Conservation (phyloP, 2,329 filamentous ascomycete species). For the Cladosporium sp. region DNA sequence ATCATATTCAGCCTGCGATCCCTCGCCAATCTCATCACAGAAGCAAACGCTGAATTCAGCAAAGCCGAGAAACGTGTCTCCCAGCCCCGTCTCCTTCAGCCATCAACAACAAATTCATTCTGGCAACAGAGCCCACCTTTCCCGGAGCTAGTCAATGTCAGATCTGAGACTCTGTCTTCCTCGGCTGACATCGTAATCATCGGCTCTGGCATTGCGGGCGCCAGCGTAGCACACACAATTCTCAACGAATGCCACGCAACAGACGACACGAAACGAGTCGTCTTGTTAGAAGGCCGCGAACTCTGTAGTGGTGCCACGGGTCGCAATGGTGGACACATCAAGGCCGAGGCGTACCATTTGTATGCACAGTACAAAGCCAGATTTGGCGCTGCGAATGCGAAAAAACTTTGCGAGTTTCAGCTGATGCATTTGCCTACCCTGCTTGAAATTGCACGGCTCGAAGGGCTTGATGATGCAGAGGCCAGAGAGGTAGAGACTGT, state of each 20-base stretch:
- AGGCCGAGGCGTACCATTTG: not conserved
- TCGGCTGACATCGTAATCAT: not conserved
- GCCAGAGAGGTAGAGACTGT: not conserved
- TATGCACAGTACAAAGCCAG: too few species aligned
- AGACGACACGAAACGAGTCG: too few species aligned
- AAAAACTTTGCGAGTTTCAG: too few species aligned
- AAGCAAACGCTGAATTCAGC: not conserved
- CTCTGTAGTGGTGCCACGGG: conserved; percentile 17
- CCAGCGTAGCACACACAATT: not conserved
- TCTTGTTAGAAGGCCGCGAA: conserved; percentile 13
- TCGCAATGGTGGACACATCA: conserved; percentile 15
- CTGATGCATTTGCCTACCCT: not conserved
- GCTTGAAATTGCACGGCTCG: not conserved
- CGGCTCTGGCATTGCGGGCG: not conserved
- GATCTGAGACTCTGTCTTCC: not conserved
- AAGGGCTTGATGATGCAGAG: not conserved
- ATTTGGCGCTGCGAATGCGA: too few species aligned
- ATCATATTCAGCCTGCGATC: not conserved
- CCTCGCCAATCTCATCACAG: not conserved
- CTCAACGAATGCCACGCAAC: too few species aligned
- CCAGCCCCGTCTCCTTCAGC: not conserved
- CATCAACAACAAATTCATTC: not conserved
- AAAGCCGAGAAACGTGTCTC: not conserved
- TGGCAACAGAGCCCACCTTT: not conserved
- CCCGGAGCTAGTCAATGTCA: not conserved